A percentile compares a stretch with the other conserved stretches of the same genome.
Conservation (phyloP, 768 basidiomycete genomes). For the Termitomyces sp. region DNA sequence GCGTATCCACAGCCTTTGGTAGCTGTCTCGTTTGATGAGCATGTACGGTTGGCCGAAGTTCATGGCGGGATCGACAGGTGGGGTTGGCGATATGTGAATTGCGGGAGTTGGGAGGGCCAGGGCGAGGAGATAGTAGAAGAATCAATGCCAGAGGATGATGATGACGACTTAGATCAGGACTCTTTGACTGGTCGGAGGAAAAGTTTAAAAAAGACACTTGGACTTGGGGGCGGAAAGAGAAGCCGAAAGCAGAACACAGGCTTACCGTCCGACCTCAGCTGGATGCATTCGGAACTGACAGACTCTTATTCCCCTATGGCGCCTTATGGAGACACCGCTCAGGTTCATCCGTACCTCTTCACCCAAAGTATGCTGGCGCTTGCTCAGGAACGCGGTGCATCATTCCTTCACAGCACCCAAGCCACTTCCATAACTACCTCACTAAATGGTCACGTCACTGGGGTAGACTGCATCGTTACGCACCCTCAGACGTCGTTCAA, state of each 20-base stretch:
- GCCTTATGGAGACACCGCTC: constrained; percentile 52
- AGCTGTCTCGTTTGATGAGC: constrained; percentile 67
- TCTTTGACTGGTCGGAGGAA: constrained; percentile 15
- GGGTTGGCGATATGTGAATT: constrained; percentile 79
- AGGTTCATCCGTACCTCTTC: constrained; percentile 74
- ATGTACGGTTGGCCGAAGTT: constrained; percentile 63
- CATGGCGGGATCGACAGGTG: constrained; percentile 68
- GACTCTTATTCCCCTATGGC: constrained; percentile 59
- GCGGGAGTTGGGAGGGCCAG: constrained; percentile 68
- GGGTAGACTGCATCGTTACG: constrained; percentile 37
- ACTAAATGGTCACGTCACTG: constrained; percentile 36
- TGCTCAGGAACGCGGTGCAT: constrained; percentile 48
- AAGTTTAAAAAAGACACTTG: constrained; percentile 52
- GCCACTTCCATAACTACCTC: constrained; percentile 34
- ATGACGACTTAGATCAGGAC: constrained; percentile 21
- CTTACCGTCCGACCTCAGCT: constrained; percentile 46
- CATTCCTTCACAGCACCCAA: constrained; percentile 35
- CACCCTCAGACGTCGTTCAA: background rate
- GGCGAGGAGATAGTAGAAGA: constrained; percentile 29
- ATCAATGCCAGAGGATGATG: background rate
- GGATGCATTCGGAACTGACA: constrained; percentile 55
- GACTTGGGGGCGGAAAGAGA: constrained; percentile 29
- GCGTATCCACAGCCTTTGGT: constrained; percentile 72
- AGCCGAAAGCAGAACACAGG: constrained; percentile 22
- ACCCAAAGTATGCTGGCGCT: constrained; percentile 67